Conservation (phyloP, 129 eudicot species). For the Solidago caesia region DNA sequence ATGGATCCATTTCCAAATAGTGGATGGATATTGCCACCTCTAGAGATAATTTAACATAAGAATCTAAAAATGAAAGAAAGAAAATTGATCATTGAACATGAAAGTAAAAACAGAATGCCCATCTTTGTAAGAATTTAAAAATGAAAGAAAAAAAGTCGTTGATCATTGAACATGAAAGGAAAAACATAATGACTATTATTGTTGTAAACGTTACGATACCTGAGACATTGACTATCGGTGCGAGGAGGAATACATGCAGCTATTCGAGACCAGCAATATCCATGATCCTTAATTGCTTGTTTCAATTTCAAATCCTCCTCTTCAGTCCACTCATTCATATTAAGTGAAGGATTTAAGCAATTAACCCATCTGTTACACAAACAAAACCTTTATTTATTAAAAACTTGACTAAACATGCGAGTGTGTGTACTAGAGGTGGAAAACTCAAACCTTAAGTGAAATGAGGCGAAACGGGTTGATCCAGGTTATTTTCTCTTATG, state of each 20-base stretch:
- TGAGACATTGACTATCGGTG: conserved; percentile 82
- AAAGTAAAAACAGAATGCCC: too few species aligned
- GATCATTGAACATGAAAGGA: too few species aligned
- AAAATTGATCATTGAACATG: too few species aligned
- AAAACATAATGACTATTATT: neutral
- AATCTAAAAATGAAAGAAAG: too few species aligned
- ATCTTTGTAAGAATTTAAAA: neutral
- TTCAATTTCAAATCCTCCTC: conserved; percentile 74
- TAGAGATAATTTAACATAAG: too few species aligned
- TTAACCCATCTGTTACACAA: conserved; percentile 75
- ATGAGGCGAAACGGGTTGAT: neutral
- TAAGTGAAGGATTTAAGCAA: conserved; percentile 74
- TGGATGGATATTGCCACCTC: too few species aligned
- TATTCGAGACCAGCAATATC: conserved; percentile 66
- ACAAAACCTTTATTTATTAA: neutral
- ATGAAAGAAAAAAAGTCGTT: neutral
- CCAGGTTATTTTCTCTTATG: neutral
- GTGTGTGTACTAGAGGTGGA: too few species aligned
- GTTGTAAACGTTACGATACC: conserved; percentile 38
- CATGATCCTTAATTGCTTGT: conserved; percentile 56
- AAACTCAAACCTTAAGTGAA: neutral
- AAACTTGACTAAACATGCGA: conserved; percentile 7
- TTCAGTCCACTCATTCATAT: conserved; percentile 61
- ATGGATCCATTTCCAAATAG: too few species aligned
- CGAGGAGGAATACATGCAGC: conserved; percentile 78